phyloP scores from a whole-genome alignment of 228 moss, liverwort and hornwort species.

The Sphagnum fallax region DNA sequence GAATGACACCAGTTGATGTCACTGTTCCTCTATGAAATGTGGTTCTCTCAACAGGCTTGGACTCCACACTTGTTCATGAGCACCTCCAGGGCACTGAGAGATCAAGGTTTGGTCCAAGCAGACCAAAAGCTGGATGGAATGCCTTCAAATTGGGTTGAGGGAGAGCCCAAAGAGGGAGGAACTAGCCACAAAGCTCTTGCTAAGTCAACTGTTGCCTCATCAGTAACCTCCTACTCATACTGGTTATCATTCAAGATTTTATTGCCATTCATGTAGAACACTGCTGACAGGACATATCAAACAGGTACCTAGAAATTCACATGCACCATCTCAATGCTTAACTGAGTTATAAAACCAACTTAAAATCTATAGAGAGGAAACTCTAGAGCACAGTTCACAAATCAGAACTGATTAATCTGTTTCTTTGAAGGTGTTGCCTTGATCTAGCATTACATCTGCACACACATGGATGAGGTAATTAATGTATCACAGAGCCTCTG shows the following conservation, averaged over 20 bases:
- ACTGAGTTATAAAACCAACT: too few relatives aligned
- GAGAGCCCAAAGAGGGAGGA: conserved; percentile 19
- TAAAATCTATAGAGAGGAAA: too few relatives aligned
- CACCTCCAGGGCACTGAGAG: too few relatives aligned
- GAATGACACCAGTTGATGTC: too few relatives aligned
- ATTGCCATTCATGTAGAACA: conserved; percentile 74
- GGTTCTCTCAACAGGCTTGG: too few relatives aligned
- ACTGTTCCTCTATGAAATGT: too few relatives aligned
- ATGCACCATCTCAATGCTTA: too few relatives aligned
- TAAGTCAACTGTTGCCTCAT: conserved; percentile 56
- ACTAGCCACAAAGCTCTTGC: conserved; percentile 60
- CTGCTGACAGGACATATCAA: conserved; percentile 61
- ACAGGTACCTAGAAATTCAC: conserved; percentile 48
- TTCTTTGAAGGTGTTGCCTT: too few relatives aligned
- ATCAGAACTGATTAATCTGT: background rate
- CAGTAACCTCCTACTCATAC: conserved; percentile 72
- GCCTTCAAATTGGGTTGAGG: conserved; percentile 36
- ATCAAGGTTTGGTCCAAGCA: conserved; percentile 12
- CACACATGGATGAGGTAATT: too few relatives aligned
- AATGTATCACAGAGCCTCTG: too few relatives aligned
- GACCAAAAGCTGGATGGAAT: conserved; percentile 57
- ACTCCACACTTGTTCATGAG: too few relatives aligned
- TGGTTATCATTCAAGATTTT: conserved; percentile 68
- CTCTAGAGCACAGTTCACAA: background rate
- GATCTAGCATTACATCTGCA: too few relatives aligned